Conservation (phyloP, 225 moss, liverwort and hornwort genomes). For the Pseudoscleropodium purum region DNA sequence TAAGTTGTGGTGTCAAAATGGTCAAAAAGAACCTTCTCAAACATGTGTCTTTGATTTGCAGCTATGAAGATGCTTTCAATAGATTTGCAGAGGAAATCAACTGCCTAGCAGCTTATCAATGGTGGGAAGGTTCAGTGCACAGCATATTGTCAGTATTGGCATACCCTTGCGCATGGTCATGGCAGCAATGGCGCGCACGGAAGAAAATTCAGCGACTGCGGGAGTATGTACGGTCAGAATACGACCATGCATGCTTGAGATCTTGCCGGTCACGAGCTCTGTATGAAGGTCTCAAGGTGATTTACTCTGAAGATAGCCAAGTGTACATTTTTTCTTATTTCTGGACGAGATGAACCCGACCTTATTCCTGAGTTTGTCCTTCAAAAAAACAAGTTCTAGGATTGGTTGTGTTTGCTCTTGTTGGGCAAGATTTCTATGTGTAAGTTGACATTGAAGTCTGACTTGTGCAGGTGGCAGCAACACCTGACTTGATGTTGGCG, state of each 20-base stretch:
- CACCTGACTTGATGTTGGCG: conserved; percentile 91
- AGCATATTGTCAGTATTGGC: conserved; percentile 86
- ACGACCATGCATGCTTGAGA: conserved; percentile 97
- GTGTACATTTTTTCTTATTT: background rate
- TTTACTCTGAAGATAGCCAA: background rate
- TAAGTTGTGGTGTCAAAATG: background rate
- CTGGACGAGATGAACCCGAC: background rate
- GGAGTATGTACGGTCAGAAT: conserved; percentile 92
- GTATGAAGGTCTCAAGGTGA: conserved; percentile 97
- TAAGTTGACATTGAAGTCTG: background rate
- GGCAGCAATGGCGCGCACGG: conserved; percentile 95
- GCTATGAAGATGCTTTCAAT: conserved; percentile 97
- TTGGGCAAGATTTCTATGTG: background rate
- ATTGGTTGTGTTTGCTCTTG: background rate
- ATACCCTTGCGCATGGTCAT: conserved; percentile 94
- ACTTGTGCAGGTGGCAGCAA: conserved; percentile 79
- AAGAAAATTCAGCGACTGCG: conserved; percentile 90
- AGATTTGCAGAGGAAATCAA: conserved; percentile 94
- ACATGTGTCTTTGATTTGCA: conserved; percentile 18
- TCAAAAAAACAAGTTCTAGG: background rate
- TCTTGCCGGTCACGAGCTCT: conserved; percentile 95
- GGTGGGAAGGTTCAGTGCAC: conserved; percentile 99
- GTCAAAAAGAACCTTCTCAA: background rate
- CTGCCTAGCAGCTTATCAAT: conserved; percentile 84
- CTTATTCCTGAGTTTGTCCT: background rate